phyloP scores from a whole-genome alignment of 176 grass and related monocot species.

The Hordeum vulgare region DNA sequence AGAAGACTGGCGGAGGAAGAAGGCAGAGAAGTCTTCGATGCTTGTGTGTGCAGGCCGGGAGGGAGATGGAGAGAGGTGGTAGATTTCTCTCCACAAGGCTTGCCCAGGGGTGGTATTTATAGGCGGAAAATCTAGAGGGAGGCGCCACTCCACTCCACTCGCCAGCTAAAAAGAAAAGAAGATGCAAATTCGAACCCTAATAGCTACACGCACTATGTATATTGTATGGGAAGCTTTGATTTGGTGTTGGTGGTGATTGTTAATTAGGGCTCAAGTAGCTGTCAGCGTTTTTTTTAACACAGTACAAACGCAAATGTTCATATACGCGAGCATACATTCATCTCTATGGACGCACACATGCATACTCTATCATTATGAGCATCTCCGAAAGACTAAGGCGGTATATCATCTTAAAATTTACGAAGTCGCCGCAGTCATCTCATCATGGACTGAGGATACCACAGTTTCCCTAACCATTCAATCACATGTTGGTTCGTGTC shows the following conservation, averaged over 20 bases:
- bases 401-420: too few species aligned
- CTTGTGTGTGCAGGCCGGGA: background rate
- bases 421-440: too few species aligned
- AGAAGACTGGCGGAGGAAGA: background rate
- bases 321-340: too few species aligned
- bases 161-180: background rate
- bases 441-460: too few species aligned
- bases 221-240: background rate
- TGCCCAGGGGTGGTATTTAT: constrained; percentile 39
- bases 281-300: too few species aligned
- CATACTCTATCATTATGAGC: too few species aligned
- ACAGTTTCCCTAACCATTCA: too few species aligned
- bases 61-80: background rate
- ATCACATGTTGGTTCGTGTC: too few species aligned
- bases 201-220: background rate
- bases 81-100: background rate
- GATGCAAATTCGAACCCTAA: constrained; percentile 22
- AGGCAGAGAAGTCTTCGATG: background rate
- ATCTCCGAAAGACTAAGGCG: too few species aligned
- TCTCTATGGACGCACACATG: too few species aligned
- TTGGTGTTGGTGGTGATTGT: background rate
- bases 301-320: too few species aligned
- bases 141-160: background rate
- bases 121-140: constrained; percentile 5
- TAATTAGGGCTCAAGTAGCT: background rate